A percentile compares a stretch with the other conserved stretches of the same genome.
Evolutionary conservation across 495 filamentous ascomycete genomes (phyloP).

Genomic region (Penicillium simplicissimum): DNA sequence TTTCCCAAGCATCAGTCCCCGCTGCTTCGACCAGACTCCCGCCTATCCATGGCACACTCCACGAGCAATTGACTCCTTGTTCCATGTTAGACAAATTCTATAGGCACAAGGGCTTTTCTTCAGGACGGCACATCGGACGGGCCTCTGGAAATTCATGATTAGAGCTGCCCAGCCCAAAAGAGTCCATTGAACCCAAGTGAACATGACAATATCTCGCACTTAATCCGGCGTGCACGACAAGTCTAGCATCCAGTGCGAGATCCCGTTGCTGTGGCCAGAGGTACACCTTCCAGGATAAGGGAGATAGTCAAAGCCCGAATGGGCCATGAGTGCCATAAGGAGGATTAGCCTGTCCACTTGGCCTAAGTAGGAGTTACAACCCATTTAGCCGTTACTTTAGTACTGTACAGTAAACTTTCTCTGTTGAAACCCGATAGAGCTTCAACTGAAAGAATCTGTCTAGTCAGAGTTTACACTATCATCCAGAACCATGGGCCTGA

Average conservation of each 20-base stretch:
- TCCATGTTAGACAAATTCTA: conserved; percentile 26
- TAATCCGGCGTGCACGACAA: conserved; percentile 27
- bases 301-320: not conserved
- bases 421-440: no score
- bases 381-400: no score
- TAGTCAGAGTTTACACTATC: no score
- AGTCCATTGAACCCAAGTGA: not conserved
- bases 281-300: not conserved
- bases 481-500: no score
- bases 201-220: conserved; percentile 30
- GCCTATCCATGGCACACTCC: conserved; percentile 28
- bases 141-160: conserved; percentile 17
- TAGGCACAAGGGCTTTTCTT: conserved; percentile 24
- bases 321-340: not conserved
- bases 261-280: conserved; percentile 18
- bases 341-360: conserved; percentile 6
- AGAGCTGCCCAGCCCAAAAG: not conserved
- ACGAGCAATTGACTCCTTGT: conserved; percentile 28
- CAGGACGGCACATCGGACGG: conserved; percentile 28
- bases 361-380: not conserved
- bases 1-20: not conserved
- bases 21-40: conserved; percentile 28
- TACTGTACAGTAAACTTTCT: no score
- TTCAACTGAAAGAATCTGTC: no score
- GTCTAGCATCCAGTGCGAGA: conserved; percentile 27